Evolutionary conservation across 139 green algal species (phyloP).

Genomic region (Coccomyxa sp.): DNA sequence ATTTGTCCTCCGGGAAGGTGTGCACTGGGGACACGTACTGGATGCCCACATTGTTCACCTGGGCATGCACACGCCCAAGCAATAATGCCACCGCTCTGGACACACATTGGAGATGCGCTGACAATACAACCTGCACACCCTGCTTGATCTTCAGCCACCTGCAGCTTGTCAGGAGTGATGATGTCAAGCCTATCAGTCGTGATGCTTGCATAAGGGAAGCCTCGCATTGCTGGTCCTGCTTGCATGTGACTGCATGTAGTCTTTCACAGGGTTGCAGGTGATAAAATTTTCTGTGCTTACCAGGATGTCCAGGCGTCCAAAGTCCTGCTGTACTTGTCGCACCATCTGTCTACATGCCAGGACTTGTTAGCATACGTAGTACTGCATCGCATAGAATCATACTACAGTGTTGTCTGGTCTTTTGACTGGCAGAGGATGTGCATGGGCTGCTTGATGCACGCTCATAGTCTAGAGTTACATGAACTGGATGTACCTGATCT

Average conservation of each 20-base stretch:
- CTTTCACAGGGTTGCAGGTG: too few species aligned
- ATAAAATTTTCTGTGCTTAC: neutral
- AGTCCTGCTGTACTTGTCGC: constrained; percentile 21
- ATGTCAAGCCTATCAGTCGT: too few species aligned
- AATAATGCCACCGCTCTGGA: neutral
- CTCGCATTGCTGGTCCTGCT: too few species aligned
- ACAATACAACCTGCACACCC: neutral
- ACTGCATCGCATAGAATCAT: too few species aligned
- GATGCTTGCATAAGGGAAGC: too few species aligned
- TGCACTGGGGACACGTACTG: constrained; percentile 76
- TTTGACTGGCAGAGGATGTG: neutral
- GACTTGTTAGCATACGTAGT: too few species aligned
- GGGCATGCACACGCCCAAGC: neutral
- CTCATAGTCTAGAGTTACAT: neutral
- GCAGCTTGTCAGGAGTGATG: too few species aligned
- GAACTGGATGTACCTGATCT: constrained; percentile 26
- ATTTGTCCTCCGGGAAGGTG: constrained; percentile 81
- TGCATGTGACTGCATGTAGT: too few species aligned
- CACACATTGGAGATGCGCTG: constrained; percentile 5
- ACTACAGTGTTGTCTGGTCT: neutral
- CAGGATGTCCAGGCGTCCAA: constrained; percentile 50
- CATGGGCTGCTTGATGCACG: neutral
- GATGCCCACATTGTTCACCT: constrained; percentile 53
- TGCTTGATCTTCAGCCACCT: too few species aligned
- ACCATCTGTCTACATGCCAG: constrained; percentile 38